phyloP scores from a whole-genome alignment of 139 green algal species.

The Helicosporidium sp. region DNA sequence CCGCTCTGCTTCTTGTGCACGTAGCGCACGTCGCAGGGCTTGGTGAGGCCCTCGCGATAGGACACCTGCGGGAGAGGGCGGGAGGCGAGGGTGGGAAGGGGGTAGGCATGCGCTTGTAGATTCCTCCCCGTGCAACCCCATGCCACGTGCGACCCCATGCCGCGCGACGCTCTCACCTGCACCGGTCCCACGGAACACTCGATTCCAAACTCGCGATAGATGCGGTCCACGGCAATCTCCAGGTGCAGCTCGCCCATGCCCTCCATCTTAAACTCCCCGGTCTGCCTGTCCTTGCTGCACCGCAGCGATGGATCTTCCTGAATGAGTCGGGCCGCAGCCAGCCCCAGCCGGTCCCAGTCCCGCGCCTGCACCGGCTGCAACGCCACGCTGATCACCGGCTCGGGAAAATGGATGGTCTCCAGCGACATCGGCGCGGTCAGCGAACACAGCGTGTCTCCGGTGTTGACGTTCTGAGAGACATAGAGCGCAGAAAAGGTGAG shows the following conservation, averaged over 20 bases:
- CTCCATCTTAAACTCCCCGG: slow-evolving; percentile 87
- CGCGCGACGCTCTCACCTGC: slow-evolving; percentile 49
- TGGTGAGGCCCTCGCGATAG: slow-evolving; percentile 92
- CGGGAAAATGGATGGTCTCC: slow-evolving; percentile 99
- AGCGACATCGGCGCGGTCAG: slow-evolving; percentile 76
- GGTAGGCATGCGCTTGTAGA: neutral
- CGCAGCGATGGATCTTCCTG: slow-evolving; percentile 95
- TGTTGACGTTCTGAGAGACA: slow-evolving; percentile 50
- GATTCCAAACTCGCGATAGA: slow-evolving; percentile 94
- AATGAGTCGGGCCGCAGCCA: slow-evolving; percentile 85
- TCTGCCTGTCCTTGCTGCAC: slow-evolving; percentile 87
- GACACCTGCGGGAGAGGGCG: slow-evolving; percentile 57
- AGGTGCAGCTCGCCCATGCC: slow-evolving; percentile 99
- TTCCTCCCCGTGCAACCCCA: neutral
- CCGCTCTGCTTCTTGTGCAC: slow-evolving; percentile 99
- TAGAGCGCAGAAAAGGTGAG: neutral
- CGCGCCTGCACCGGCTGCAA: slow-evolving; percentile 97
- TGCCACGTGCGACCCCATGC: neutral
- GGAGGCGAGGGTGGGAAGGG: neutral
- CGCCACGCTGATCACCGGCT: slow-evolving; percentile 97
- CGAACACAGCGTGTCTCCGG: slow-evolving; percentile 91
- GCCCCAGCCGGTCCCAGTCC: slow-evolving; percentile 88
- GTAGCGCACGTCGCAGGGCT: slow-evolving; percentile 59
- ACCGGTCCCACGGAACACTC: slow-evolving; percentile 75
- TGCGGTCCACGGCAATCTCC: slow-evolving; percentile 94